Evolutionary conservation across 1,139 yeast species (phyloP), one percentile per base, ranked within the genome.

Genomic region (Blastobotrys arbuscula): DNA sequence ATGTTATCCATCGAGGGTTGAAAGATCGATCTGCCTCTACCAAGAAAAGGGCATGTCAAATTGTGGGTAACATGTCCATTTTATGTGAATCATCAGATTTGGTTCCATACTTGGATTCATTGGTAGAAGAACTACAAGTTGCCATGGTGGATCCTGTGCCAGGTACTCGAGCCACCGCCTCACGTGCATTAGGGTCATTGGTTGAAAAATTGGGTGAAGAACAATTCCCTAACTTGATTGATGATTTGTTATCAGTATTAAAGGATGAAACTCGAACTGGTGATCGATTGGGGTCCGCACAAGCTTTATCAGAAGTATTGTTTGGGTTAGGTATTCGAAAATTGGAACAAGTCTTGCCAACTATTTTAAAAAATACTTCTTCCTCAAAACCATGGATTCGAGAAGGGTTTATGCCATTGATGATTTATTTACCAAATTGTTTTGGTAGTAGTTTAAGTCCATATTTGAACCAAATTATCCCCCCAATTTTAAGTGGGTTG

Each of bases 131-230:
- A 60, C 78, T 94, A 52, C 96, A 92, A 65, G 74, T 78, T 39
- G 96, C 97, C 1, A 90, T 94, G 96, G 97, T 94, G 50, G 99
- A 94, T 62, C 98, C 98, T 1, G 98, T 94, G 45, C 96, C 98
- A 34, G 87, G 84, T 40, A 92, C 98, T 0, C 81, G 98, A 66
- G 94, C 97, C 1, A 94, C 97, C 33, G 98, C 97, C 23, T 92
- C 97, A 23, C 82, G 97, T 70, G 98, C 98, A 0, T 74, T 94
- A 50, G 99, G 99, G 56, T 89, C 97, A 0, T 74, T 94, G 58
- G 97, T 92, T 46, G 97, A 92, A 66, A 92, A 90, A 66, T 74
- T 94, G 42, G 99, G 99, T 51, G 99, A 94, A 68, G 95, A 86
- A 41, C 84, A 81, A 60, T 90, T 94, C 88, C 97, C 98, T 38